Evolutionary conservation across 1,284 basidiomycete genomes (phyloP), one percentile per base, ranked within the genome.

Genomic region (Gymnopus androsaceus): DNA sequence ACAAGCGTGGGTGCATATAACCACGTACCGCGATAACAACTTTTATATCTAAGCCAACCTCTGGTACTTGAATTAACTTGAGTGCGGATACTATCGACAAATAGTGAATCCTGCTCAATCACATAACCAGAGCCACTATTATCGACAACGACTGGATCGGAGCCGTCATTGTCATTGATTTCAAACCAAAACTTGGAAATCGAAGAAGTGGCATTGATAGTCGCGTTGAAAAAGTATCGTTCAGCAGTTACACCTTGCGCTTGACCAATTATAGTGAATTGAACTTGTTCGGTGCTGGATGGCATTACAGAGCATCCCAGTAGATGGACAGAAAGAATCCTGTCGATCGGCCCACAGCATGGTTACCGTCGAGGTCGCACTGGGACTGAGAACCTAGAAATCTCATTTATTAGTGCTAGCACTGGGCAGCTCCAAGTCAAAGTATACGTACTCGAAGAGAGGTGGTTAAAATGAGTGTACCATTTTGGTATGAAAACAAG

Each of bases 111-210:
- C 23, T 56, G 48, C 23, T 30, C 49, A 15, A 56, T 41, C n/a
- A 36, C 50, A 52, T 37, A 56, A 4, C 44, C 50, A 12, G 31
- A 27, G 4, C 49, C 55, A 7, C 33, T 42, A 19, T 56, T 56
- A 28, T 56, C 41, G 1, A 56, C 34, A 14, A 52, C 11, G 2
- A 44, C 30, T 17, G 40, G 41, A n/a, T 38, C 40, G 8, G 42
- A 41, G 9, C 55, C 55, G 25, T 56, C 49, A 14, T 51, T 36
- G 21, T 56, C 50, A 33, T 52, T 36, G 12, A 56, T 51, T n/a
- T 56, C 55, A 25, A 56, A 56, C 50, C 55, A 56, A 28, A 56
- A 56, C 21, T 52, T 56, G 12, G 38, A 42, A 33, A 56, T 52
- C 2, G 55, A 56, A 1, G 55, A 45, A 6, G 49, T 31, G 3